Percentiles rank a stretch among this genome's conserved stretches.
Evolutionary conservation across 2,329 filamentous ascomycete species (phyloP).

Genomic region (Arthrobotrys iridis): DNA sequence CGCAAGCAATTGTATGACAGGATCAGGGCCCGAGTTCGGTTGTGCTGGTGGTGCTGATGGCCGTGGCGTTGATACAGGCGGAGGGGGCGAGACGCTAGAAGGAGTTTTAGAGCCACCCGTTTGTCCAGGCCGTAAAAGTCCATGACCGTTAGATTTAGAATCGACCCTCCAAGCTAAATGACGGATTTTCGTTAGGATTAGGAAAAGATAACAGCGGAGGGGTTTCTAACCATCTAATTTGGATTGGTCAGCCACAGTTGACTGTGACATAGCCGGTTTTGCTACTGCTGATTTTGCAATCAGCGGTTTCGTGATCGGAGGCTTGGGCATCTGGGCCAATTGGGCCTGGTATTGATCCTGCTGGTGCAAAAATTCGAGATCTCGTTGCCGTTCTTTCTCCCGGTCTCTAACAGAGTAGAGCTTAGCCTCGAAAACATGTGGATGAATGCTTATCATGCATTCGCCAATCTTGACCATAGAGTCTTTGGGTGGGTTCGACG

Average conservation of each 20-base stretch:
- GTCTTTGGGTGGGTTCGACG: constrained; percentile 75
- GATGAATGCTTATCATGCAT: constrained; percentile 79
- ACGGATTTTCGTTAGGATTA: constrained; percentile 3
- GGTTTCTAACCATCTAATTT: constrained; percentile 35
- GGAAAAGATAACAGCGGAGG: neutral
- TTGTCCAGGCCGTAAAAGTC: neutral
- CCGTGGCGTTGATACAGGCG: neutral
- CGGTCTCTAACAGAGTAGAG: constrained; percentile 77
- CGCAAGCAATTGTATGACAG: constrained; percentile 81
- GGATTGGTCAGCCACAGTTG: neutral
- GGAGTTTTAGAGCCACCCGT: neutral
- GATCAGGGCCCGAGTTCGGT: constrained; percentile 68
- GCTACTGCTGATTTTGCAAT: neutral
- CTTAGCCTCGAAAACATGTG: constrained; percentile 79
- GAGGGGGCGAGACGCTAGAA: neutral
- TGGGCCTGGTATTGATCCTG: constrained; percentile 48
- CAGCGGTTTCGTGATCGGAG: neutral
- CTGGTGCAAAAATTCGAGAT: constrained; percentile 61
- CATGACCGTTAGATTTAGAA: constrained; percentile 8
- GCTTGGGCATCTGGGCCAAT: constrained; percentile 35
- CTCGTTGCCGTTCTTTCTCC: constrained; percentile 60
- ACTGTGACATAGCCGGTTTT: constrained; percentile 55
- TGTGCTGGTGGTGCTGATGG: constrained; percentile 21
- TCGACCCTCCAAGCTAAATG: constrained; percentile 45
- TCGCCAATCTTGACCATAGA: constrained; percentile 78